Conservation (phyloP, 2,329 filamentous ascomycete species). For the Pestalotiopsis sp. region DNA sequence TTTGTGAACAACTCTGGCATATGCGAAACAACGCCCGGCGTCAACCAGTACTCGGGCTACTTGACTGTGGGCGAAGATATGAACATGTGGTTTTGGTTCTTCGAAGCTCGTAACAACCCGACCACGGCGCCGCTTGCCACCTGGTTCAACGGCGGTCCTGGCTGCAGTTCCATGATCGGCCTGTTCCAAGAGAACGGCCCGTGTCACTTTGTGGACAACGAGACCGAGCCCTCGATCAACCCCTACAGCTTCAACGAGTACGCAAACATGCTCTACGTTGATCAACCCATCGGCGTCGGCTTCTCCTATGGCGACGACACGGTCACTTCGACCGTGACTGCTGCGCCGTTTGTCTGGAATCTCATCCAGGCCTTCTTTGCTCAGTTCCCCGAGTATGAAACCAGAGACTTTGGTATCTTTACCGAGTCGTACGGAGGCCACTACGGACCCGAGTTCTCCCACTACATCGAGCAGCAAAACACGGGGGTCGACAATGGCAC, state of each 20-base stretch:
- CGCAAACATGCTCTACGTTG: slow-evolving; percentile 71
- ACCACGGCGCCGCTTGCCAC: slow-evolving; percentile 58
- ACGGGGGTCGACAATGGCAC: slow-evolving; percentile 21
- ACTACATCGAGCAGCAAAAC: slow-evolving; percentile 29
- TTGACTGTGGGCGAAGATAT: slow-evolving; percentile 40
- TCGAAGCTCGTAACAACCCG: slow-evolving; percentile 57
- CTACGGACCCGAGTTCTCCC: slow-evolving; percentile 30
- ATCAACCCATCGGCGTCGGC: slow-evolving; percentile 54
- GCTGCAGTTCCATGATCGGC: slow-evolving; percentile 58
- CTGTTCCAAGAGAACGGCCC: slow-evolving; percentile 48
- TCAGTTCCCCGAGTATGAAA: slow-evolving; percentile 53
- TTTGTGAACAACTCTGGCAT: slow-evolving; percentile 52
- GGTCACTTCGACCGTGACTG: slow-evolving; percentile 39
- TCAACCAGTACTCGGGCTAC: slow-evolving; percentile 52
- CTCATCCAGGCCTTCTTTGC: slow-evolving; percentile 43
- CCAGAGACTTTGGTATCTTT: slow-evolving; percentile 33
- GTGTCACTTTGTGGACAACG: slow-evolving; percentile 49
- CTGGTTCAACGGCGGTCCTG: slow-evolving; percentile 66
- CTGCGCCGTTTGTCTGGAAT: slow-evolving; percentile 44
- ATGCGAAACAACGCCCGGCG: slow-evolving; percentile 49
- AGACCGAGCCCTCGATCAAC: slow-evolving; percentile 54
- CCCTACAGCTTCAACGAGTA: slow-evolving; percentile 66
- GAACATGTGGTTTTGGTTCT: slow-evolving; percentile 30
- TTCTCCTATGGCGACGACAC: slow-evolving; percentile 45
- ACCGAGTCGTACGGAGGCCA: slow-evolving; percentile 34